Evolutionary conservation across 495 filamentous ascomycete genomes (phyloP).

Genomic region (Penicillium goetzii): DNA sequence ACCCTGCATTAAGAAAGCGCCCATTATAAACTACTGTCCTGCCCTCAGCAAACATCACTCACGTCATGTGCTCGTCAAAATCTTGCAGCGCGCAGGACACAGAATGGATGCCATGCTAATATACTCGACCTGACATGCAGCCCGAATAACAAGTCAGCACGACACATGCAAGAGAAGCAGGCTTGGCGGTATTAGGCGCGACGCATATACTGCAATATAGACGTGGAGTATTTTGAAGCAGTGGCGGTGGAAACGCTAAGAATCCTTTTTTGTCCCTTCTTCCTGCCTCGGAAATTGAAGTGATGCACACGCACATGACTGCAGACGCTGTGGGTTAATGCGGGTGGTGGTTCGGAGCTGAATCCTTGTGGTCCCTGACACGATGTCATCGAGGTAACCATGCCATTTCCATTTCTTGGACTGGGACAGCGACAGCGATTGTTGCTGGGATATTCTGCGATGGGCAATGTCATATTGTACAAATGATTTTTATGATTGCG

Average conservation of each 20-base stretch:
- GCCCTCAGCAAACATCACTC: slow-evolving; percentile 2
- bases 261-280: not conserved
- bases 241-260: not conserved
- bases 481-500: not conserved
- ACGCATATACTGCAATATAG: not conserved
- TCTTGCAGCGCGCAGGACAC: not conserved
- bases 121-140: slow-evolving; percentile 10
- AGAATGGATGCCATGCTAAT: slow-evolving; percentile 4
- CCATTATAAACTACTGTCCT: not conserved
- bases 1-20: not conserved
- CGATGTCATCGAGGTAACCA: slow-evolving; percentile 15
- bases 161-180: slow-evolving; percentile 2
- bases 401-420: not conserved
- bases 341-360: not conserved
- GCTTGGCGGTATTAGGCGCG: not conserved
- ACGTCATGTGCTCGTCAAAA: slow-evolving; percentile 12
- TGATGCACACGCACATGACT: not conserved
- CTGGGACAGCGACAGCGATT: not conserved
- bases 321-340: not conserved
- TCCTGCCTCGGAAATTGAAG: not conserved
- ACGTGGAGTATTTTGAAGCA: not conserved
- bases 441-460: too few relatives aligned
- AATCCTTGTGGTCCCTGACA: slow-evolving; percentile 11
- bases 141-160: slow-evolving; percentile 12
- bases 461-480: too few relatives aligned